Evolutionary conservation across 2,329 filamentous ascomycete genomes (phyloP), one percentile per base, ranked within the genome.

Genomic region (Cordyceps pruinosa): DNA sequence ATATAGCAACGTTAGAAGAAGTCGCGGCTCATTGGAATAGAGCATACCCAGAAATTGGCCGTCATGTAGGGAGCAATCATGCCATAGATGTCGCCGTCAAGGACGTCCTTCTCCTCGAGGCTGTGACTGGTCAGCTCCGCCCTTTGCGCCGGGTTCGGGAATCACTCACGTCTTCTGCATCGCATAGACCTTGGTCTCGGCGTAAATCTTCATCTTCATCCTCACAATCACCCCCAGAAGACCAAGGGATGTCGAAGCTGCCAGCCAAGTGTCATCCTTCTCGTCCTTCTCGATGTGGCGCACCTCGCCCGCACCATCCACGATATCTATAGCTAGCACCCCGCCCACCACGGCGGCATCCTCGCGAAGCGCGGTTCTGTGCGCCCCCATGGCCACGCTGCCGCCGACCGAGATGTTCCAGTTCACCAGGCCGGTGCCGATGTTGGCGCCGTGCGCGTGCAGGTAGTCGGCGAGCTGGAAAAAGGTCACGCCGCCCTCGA

Each of bases 391-490:
- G 4, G 77, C 77, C 4, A 80, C 72, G 39, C 73, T 74, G 15
- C 77, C 77, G 1, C 75, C 77, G 35, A 80, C 69, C 5, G 74
- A 78, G 55, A 80, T 80, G 60, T 80, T 80, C 77, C 77, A 80
- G 63, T 80, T 80, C 5, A 80, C 77, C 4, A 80, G 66, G 1
- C 76, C 77, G 53, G 78, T 78, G 19, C 77, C 77, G 44, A 79
- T 73, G 25, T 72, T 75, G 10, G 76, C 77, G 17, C 70, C 72
- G 25, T 72, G 68, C 28, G 69, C 68, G 58, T 80, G 77, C 30
- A 80, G 70, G 58, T 74, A 79, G 56, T 77, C 76, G 1, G 77
- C 76, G 4, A 80, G 72, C 68, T 78, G 74, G 58, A 78, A 71
- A 60, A 79, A 80, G 0, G 77, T 79, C 10, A 79, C 76, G n/a